These are phyloP conservation scores for Volvariella volvacea DNA, from an alignment of 1,284 basidiomycete species.

Conservation along the genomic window DNA sequence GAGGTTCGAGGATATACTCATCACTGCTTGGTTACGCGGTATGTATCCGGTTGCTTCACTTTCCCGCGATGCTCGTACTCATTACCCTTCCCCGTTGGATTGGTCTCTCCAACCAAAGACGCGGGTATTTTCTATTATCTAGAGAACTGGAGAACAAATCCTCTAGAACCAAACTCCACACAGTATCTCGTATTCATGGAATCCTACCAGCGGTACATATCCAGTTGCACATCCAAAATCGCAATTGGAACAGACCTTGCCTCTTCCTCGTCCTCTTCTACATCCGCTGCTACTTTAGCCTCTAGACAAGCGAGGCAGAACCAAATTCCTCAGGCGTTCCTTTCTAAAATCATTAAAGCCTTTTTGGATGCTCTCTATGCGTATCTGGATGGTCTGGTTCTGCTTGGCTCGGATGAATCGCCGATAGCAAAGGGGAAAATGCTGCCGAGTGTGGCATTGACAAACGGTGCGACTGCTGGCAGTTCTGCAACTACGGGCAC, in stretches of 20 bases:
- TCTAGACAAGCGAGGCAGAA: conserved; percentile 51
- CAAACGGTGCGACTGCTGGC: background rate
- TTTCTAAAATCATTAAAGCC: conserved; percentile 73
- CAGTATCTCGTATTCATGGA: conserved; percentile 72
- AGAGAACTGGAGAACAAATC: conserved; percentile 78
- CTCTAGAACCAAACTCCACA: conserved; percentile 50
- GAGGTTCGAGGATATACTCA: conserved; percentile 83
- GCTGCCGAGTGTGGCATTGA: conserved; percentile 5
- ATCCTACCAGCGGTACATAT: conserved; percentile 78
- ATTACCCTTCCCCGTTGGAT: conserved; percentile 8
- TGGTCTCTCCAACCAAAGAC: conserved; percentile 59
- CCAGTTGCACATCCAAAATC: conserved; percentile 76
- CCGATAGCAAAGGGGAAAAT: conserved; percentile 37
- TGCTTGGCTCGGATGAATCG: conserved; percentile 74
- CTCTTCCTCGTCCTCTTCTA: conserved; percentile 15
- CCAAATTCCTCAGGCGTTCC: conserved; percentile 49
- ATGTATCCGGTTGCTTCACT: conserved; percentile 13
- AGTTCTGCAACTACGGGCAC: too few species aligned
- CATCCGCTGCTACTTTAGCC: conserved; percentile 18
- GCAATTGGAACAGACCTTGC: conserved; percentile 72
- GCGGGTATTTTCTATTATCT: conserved; percentile 79
- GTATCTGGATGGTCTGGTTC: conserved; percentile 85
- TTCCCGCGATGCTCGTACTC: conserved; percentile 1
- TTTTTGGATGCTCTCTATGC: conserved; percentile 88
- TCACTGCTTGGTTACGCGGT: conserved; percentile 82